phyloP scores from a whole-genome alignment of 108 stramenopile species.

The Cyclotella atomus region DNA sequence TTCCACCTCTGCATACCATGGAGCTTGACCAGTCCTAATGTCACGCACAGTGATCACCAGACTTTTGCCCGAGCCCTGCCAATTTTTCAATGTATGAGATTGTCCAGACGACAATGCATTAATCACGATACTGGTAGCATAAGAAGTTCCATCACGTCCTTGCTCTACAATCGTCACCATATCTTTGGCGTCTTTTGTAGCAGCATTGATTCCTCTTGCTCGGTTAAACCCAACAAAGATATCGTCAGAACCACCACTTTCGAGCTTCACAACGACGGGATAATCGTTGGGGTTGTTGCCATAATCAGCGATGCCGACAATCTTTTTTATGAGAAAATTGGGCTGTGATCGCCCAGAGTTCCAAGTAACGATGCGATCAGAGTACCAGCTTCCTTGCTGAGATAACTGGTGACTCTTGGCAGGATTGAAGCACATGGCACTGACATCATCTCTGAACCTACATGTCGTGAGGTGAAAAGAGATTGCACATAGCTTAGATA shows the following conservation, averaged over 20 bases:
- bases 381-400: conserved; percentile 1
- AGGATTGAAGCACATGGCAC: conserved; percentile 33
- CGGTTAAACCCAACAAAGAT: conserved; percentile 45
- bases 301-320: conserved; percentile 37
- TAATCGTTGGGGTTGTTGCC: not conserved
- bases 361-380: conserved; percentile 7
- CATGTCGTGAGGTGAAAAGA: too few relatives aligned
- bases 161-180: conserved; percentile 23
- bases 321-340: not conserved
- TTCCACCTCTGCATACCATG: conserved; percentile 13
- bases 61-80: conserved; percentile 3
- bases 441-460: conserved; percentile 24
- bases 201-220: conserved; percentile 25
- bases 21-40: not conserved
- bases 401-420: conserved; percentile 25
- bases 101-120: conserved; percentile 9
- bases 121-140: conserved; percentile 17
- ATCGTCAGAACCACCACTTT: conserved; percentile 13
- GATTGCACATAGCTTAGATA: too few relatives aligned
- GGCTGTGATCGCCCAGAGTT: conserved; percentile 1
- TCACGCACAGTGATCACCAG: conserved; percentile 13
- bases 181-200: conserved; percentile 15
- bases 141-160: conserved; percentile 12
- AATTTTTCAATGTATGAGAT: conserved; percentile 11
- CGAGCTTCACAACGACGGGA: conserved; percentile 29